These are phyloP conservation scores for Fusarium tupiense DNA, from an alignment of 2,329 filamentous ascomycete genomes.

Conservation along the genomic window DNA sequence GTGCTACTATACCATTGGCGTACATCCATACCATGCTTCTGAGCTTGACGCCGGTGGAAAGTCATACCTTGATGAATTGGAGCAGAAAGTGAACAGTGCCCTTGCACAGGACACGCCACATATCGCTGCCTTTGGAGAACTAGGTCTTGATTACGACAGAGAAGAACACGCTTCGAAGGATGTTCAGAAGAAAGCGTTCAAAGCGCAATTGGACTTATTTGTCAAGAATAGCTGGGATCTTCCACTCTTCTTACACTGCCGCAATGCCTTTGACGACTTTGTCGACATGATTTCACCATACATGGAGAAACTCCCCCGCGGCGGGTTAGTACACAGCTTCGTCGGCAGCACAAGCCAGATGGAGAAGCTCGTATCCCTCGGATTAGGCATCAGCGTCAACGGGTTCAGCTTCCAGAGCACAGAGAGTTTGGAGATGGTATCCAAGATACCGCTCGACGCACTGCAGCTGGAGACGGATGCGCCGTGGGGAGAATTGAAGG, in stretches of 20 bases:
- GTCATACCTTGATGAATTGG: constrained; percentile 36
- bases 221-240: constrained; percentile 40
- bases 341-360: constrained; percentile 38
- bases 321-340: constrained; percentile 42
- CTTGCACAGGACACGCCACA: constrained; percentile 41
- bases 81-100: constrained; percentile 37
- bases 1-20: constrained; percentile 58
- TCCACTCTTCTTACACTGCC: constrained; percentile 41
- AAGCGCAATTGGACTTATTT: constrained; percentile 40
- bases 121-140: constrained; percentile 58
- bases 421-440: constrained; percentile 39
- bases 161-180: constrained; percentile 53
- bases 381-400: constrained; percentile 52
- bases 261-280: constrained; percentile 43
- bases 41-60: constrained; percentile 51
- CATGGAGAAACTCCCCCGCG: constrained; percentile 36
- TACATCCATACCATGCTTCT: constrained; percentile 61
- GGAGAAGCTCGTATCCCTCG: constrained; percentile 38
- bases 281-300: constrained; percentile 52
- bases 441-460: constrained; percentile 34
- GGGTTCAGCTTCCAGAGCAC: constrained; percentile 54
- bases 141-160: constrained; percentile 61
- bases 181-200: constrained; percentile 38
- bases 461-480: constrained; percentile 44
- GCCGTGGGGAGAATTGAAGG: constrained; percentile 43